Evolutionary conservation across 1,139 yeast genomes (phyloP), one percentile per base, ranked within the genome.

Genomic region (Taphrina flavorubra): DNA sequence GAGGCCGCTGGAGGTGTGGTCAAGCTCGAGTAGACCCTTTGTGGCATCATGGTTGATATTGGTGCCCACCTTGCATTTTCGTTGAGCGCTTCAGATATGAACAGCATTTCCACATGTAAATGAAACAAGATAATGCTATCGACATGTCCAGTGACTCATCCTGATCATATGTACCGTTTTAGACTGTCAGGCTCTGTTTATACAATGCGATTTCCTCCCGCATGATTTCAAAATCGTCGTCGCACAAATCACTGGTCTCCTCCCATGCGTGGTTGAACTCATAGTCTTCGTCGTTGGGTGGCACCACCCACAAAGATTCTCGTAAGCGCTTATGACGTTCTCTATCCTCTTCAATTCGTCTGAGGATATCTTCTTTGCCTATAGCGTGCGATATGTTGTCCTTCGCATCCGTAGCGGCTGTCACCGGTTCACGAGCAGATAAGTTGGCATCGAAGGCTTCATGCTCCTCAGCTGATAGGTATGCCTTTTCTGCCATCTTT

Each of bases 1-100:
- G 99, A 94, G 82, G 96, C 87, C 70, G 86, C 92, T 76, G 99
- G 99, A 78, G 99, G 97, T 74, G 94, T 94, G 85, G 85, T 94
- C 76, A 76, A 86, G 71, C 83, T 94, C 79, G 99, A 94, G 83
- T 94, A 87, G 81, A 18, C 14, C 7, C 8, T 25, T 25, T 34
- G 36, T 10, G 36, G 36, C 36, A 25, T 49, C 53, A 71, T 74
- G 34, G 25, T 57, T 36, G 25, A 31, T 53, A 53, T 20, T 20
- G 31, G 14, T 49, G 2, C 1, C 36, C 1, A 49, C 36, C 36
- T 25, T 18, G 53, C 53, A 49, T 49, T 49, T 20, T 49, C 53
- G 36, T 20, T 1, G 13, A 49, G 53, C 53, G 42, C 16, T 36
- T 25, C 47, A 44, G 25, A 44, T 44, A 10, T 16, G 16, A 31